Evolutionary conservation across 805 yeast species (phyloP).

Genomic region (Candida sithepensis): DNA sequence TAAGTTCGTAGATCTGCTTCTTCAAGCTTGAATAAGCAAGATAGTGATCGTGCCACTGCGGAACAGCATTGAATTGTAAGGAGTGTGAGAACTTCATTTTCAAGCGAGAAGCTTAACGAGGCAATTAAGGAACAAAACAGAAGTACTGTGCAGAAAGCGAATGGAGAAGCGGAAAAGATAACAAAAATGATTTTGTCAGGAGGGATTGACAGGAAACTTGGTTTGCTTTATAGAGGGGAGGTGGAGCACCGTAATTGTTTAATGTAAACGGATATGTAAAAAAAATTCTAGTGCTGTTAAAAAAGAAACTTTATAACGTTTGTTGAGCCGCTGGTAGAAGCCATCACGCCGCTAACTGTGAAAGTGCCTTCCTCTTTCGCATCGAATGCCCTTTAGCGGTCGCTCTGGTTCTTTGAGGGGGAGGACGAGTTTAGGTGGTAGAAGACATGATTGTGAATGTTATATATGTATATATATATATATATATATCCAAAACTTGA

Average conservation of each 20-base stretch:
- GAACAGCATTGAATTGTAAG: constrained; percentile 37
- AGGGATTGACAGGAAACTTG: too few species aligned
- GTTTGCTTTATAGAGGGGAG: too few species aligned
- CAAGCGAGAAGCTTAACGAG: background rate
- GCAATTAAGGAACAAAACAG: background rate
- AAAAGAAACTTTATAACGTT: background rate
- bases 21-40: constrained; percentile 48
- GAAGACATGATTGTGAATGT: background rate
- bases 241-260: too few species aligned
- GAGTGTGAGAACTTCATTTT: constrained; percentile 50
- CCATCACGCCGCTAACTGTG: background rate
- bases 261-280: too few species aligned
- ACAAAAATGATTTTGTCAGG: too few species aligned
- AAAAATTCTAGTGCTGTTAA: too few species aligned
- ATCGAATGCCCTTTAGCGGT: background rate
- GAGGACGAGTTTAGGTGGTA: background rate
- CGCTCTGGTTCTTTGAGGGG: background rate
- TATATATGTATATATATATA: background rate
- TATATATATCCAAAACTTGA: background rate
- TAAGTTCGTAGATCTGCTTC: constrained; percentile 53
- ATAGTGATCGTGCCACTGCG: constrained; percentile 48
- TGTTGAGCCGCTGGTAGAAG: background rate
- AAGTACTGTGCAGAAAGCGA: too few species aligned
- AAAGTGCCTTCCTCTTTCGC: background rate
- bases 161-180: too few species aligned